Evolutionary conservation across 257 asterid genomes (phyloP).

Genomic region (Nicotiana otophora): DNA sequence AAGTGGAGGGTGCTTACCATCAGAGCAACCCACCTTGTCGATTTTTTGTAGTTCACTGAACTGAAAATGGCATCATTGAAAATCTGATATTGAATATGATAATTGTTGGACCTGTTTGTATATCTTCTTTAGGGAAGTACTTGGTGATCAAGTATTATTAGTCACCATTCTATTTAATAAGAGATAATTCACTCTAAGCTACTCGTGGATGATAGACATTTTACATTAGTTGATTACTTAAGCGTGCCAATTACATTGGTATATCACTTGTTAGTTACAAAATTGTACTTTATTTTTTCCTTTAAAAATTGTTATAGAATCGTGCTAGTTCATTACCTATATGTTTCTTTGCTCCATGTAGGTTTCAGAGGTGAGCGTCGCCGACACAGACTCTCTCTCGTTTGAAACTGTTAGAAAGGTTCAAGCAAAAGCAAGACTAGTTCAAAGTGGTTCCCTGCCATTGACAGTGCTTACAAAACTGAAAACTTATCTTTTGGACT

Average conservation of each 20-base stretch:
- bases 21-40: too few relatives aligned
- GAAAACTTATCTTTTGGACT: slow-evolving; percentile 53
- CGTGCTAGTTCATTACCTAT: slow-evolving; percentile 2
- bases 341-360: slow-evolving; percentile 23
- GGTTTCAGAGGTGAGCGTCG: slow-evolving; percentile 47
- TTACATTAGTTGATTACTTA: background rate
- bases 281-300: background rate
- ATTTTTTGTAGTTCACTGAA: background rate
- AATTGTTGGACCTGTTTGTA: background rate
- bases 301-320: background rate
- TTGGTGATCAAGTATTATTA: background rate
- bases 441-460: slow-evolving; percentile 58
- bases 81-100: background rate
- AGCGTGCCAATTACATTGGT: background rate
- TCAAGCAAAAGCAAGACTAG: slow-evolving; percentile 71
- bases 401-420: slow-evolving; percentile 40
- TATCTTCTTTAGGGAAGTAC: background rate
- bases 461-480: slow-evolving; percentile 59
- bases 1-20: too few relatives aligned
- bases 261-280: background rate
- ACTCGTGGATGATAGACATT: background rate
- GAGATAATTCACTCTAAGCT: background rate
- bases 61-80: background rate
- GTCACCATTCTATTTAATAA: background rate
- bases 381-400: slow-evolving; percentile 21